Evolutionary conservation across 495 filamentous ascomycete genomes (phyloP).

Genomic region (Penicillium cinerascens): DNA sequence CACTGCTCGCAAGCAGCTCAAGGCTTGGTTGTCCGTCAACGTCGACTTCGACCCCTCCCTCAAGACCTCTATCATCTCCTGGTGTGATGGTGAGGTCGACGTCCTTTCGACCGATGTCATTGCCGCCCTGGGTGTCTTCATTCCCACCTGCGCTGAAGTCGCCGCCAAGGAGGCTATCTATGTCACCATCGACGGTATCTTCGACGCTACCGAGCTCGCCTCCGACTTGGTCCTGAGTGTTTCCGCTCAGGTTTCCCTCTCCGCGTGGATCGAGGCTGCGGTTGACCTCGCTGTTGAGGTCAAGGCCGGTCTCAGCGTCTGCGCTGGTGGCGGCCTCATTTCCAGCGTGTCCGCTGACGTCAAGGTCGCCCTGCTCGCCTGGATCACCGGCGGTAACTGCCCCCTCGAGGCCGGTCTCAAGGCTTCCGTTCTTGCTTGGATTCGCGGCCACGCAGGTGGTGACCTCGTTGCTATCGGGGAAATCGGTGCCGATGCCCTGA

Average conservation of each 20-base stretch:
- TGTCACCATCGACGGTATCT: conserved; percentile 43
- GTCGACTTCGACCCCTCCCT: conserved; percentile 23
- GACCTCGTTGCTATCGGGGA: conserved; percentile 30
- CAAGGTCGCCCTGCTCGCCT: conserved; percentile 33
- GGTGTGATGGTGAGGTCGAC: conserved; percentile 14
- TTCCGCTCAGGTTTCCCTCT: conserved; percentile 30
- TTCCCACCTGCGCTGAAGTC: conserved; percentile 34
- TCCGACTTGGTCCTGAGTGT: conserved; percentile 33
- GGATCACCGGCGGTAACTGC: conserved; percentile 30
- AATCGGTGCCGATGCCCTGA: conserved; percentile 29
- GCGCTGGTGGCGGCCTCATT: conserved; percentile 37
- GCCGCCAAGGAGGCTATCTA: conserved; percentile 39
- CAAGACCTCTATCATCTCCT: conserved; percentile 8
- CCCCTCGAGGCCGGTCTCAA: conserved; percentile 30
- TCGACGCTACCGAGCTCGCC: conserved; percentile 25
- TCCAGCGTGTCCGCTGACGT: conserved; percentile 33
- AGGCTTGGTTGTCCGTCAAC: conserved; percentile 31
- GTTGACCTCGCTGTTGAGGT: conserved; percentile 27
- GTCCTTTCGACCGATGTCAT: conserved; percentile 19
- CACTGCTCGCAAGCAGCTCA: conserved; percentile 31
- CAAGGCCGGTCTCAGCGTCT: conserved; percentile 35
- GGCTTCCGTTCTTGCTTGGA: conserved; percentile 34
- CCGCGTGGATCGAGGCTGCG: conserved; percentile 12
- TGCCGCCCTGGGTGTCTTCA: conserved; percentile 35
- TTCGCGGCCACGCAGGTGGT: conserved; percentile 28